phyloP scores from a whole-genome alignment of 108 stramenopile genomes.

The Cylindrotheca fusiformis region DNA sequence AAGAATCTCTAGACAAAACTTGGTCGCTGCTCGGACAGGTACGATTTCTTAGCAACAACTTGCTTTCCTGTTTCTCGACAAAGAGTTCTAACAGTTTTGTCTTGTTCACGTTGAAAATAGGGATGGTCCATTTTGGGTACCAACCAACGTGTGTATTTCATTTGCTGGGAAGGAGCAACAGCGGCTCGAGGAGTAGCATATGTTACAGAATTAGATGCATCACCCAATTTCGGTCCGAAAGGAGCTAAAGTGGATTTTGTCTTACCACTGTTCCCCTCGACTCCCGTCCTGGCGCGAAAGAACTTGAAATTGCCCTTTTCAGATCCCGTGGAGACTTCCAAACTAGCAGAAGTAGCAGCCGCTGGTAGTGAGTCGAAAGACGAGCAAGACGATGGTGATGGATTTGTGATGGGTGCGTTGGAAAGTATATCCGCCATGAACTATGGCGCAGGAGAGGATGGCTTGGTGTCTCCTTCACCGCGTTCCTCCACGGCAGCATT shows the following conservation, averaged over 20 bases:
- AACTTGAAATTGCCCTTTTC: neutral
- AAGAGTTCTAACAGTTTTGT: too few relatives aligned
- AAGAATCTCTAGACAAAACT: neutral
- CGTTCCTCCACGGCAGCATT: too few relatives aligned
- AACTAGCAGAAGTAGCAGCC: conserved; percentile 20
- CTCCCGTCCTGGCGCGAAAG: neutral
- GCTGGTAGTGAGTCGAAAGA: conserved; percentile 29
- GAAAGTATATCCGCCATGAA: conserved; percentile 52
- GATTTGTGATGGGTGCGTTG: conserved; percentile 43
- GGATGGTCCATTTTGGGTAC: conserved; percentile 69
- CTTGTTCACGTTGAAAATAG: too few relatives aligned
- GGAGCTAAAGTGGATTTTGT: too few relatives aligned
- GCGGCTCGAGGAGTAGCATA: conserved; percentile 40
- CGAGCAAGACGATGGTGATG: conserved; percentile 11
- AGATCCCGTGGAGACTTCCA: conserved; percentile 4
- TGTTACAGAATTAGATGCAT: conserved; percentile 35
- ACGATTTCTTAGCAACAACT: too few relatives aligned
- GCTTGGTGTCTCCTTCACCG: conserved; percentile 18
- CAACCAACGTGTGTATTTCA: conserved; percentile 38
- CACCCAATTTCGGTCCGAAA: conserved; percentile 7
- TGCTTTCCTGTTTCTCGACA: too few relatives aligned
- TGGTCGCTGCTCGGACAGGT: conserved; percentile 3
- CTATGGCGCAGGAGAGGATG: neutral
- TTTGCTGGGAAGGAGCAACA: conserved; percentile 82
- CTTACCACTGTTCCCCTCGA: neutral